Evolutionary conservation across 306 rosid species (phyloP).

Genomic region (Medicago arabica): DNA sequence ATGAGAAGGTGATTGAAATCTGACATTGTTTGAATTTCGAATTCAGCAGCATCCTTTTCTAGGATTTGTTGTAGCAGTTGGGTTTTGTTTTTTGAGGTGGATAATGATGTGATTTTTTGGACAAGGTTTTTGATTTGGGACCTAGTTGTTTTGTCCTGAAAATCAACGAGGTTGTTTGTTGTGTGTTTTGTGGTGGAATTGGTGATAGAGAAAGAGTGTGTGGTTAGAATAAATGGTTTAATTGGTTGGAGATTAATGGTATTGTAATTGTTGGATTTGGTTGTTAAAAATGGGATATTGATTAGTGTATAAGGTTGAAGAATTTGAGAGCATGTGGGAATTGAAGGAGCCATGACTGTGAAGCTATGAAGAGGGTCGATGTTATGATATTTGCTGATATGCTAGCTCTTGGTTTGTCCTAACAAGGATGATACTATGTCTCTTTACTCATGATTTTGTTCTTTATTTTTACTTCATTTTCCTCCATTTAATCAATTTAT

Average conservation of each 20-base stretch:
- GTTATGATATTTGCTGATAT: background rate
- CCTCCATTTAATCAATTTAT: no score
- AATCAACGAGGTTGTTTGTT: constrained; percentile 28
- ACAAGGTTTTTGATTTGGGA: constrained; percentile 40
- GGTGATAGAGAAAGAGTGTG: constrained; percentile 27
- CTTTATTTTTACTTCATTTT: no score
- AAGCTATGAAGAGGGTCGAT: background rate
- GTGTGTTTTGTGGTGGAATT: constrained; percentile 22
- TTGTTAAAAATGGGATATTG: constrained; percentile 30
- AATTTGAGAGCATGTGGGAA: constrained; percentile 30
- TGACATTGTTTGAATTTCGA: constrained; percentile 36
- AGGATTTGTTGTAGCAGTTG: constrained; percentile 30
- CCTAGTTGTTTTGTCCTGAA: constrained; percentile 40
- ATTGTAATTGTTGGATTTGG: constrained; percentile 30
- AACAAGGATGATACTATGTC: no score
- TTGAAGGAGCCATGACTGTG: constrained; percentile 38
- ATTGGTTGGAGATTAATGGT: constrained; percentile 1
- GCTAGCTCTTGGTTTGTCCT: background rate
- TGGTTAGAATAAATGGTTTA: constrained; percentile 7
- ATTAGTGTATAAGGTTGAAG: constrained; percentile 36
- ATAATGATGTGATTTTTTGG: constrained; percentile 44
- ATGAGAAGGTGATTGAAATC: constrained; percentile 63
- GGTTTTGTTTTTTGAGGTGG: constrained; percentile 36
- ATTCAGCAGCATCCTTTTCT: constrained; percentile 36
- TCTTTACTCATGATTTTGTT: no score